phyloP scores from a whole-genome alignment of 352 stramenopile species.

The Globisporangium nodosum region DNA sequence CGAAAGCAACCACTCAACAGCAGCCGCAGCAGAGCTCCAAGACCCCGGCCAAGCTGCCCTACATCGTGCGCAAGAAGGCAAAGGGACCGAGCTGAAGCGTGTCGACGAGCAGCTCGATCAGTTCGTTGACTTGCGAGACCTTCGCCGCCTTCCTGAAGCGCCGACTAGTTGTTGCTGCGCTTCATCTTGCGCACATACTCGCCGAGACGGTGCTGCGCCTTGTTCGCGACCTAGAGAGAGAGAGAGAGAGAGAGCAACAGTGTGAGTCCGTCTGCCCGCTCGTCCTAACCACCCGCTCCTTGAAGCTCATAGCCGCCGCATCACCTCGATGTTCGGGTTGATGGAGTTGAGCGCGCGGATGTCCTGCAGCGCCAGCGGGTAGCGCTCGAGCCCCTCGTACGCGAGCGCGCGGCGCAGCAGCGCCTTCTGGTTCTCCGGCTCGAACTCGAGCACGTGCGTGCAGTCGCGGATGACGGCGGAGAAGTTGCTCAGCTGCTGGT shows the following conservation, averaged over 20 bases:
- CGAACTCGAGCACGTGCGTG: conserved; percentile 91
- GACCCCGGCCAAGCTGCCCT: conserved; percentile 31
- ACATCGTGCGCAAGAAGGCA: conserved; percentile 34
- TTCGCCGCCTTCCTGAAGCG: too few relatives aligned
- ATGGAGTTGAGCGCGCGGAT: conserved; percentile 81
- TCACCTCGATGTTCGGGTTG: conserved; percentile 87
- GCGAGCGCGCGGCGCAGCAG: conserved; percentile 91
- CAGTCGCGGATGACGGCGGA: conserved; percentile 94
- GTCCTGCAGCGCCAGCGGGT: conserved; percentile 86
- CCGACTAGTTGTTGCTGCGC: conserved; percentile 52
- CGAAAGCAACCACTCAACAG: neutral
- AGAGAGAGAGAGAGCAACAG: neutral
- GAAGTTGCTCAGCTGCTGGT: conserved; percentile 97
- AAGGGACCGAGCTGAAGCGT: conserved; percentile 1
- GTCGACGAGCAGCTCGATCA: neutral
- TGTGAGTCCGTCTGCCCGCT: too few relatives aligned
- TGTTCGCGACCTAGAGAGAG: conserved; percentile 68
- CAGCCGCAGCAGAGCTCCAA: neutral
- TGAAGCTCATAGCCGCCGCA: neutral
- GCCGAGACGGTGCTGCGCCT: conserved; percentile 85
- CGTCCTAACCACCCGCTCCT: too few relatives aligned
- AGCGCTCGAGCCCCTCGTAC: conserved; percentile 95
- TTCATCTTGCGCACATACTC: conserved; percentile 86
- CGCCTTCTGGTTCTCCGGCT: conserved; percentile 94
- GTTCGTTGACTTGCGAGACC: too few relatives aligned